Base-by-base conservation (phyloP, 768 basidiomycete species). In the Termitomyces bulborhizus region DNA sequence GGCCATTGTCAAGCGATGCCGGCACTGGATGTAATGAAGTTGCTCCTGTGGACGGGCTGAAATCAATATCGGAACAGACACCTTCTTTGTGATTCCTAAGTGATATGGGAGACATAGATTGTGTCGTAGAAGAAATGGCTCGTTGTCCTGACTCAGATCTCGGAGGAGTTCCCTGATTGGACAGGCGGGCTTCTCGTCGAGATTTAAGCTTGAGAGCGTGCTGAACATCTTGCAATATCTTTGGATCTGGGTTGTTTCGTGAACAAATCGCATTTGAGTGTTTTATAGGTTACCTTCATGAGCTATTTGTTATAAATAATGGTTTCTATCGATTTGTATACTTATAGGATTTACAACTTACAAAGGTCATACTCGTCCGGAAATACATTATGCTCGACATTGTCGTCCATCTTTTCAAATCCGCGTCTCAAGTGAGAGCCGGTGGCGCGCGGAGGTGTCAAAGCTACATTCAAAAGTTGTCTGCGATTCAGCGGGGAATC, bases 361-460 rank as follows among this genome's bases (percentile, higher is more conserved):
- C 88, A 80, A 57, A 90, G 73, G 65, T 90, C 85, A 64, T 88
- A 90, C 68, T 90, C 88, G 58, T 90, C 82, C 0, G 86, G 86
- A 68, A 89, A 86, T 32, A 71, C 68, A 52, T 40, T 57, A 55
- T 48, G 59, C 34, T 56, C 51, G 4, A 46, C 26, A 16, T 50
- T 29, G 13, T 62, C 58, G 39, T 56, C 47, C 29, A 50, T 49
- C 12, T 31, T 21, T 42, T 57, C 58, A 7, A 51, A 46, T 8
- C 39, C 45, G 26, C 56, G 58, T 41, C 41, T 41, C 12, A 29
- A 46, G n/a, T 52, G 39, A n/a, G 57, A 48, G 9, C 40, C 42
- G 6, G 39, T 24, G 34, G 51, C 50, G n/a, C 63, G 55, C 21
- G 57, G 52, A 41, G 61, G 57, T 21, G 61, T 59, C 32, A 47